phyloP scores from a whole-genome alignment of 192 early-diverging fungal genomes.

The Podila epicladia region DNA sequence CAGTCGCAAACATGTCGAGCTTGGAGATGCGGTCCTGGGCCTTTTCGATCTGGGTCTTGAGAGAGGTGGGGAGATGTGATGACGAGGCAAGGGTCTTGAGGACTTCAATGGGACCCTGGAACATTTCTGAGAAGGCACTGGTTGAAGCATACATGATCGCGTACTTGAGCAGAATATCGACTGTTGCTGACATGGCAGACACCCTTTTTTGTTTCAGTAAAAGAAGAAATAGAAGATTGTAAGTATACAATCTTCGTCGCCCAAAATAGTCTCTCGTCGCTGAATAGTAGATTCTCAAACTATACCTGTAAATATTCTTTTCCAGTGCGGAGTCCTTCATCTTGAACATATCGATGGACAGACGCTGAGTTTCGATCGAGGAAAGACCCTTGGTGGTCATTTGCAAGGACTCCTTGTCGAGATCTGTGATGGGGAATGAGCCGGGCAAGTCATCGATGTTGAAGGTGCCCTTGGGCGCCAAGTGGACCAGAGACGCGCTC shows the following conservation, averaged over 20 bases:
- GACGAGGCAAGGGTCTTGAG: slow-evolving; percentile 30
- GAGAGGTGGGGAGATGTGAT: slow-evolving; percentile 8
- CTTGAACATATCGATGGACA: slow-evolving; percentile 44
- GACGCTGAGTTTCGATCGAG: slow-evolving; percentile 23
- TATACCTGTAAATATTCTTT: slow-evolving; percentile 43
- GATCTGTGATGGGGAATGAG: slow-evolving; percentile 55
- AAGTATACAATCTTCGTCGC: not conserved
- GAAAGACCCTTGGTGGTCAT: slow-evolving; percentile 45
- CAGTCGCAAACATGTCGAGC: slow-evolving; percentile 59
- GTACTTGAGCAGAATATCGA: slow-evolving; percentile 56
- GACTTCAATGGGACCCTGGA: slow-evolving; percentile 51
- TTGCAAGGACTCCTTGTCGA: slow-evolving; percentile 27
- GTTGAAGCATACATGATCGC: slow-evolving; percentile 65
- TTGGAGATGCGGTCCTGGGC: slow-evolving; percentile 56
- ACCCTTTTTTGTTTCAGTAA: slow-evolving; percentile 24
- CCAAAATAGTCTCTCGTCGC: not conserved
- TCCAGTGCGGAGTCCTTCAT: slow-evolving; percentile 41
- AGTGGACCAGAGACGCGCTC: slow-evolving; percentile 45
- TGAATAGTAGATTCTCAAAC: not conserved
- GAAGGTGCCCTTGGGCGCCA: slow-evolving; percentile 56
- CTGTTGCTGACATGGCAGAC: slow-evolving; percentile 47
- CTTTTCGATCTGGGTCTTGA: slow-evolving; percentile 42
- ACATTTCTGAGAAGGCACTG: slow-evolving; percentile 73
- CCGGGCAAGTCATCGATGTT: slow-evolving; percentile 43
- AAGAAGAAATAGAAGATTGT: not conserved